Evolutionary conservation across 352 stramenopile species (phyloP), one percentile per base, ranked within the genome.

Genomic region (Globisporangium nunn): DNA sequence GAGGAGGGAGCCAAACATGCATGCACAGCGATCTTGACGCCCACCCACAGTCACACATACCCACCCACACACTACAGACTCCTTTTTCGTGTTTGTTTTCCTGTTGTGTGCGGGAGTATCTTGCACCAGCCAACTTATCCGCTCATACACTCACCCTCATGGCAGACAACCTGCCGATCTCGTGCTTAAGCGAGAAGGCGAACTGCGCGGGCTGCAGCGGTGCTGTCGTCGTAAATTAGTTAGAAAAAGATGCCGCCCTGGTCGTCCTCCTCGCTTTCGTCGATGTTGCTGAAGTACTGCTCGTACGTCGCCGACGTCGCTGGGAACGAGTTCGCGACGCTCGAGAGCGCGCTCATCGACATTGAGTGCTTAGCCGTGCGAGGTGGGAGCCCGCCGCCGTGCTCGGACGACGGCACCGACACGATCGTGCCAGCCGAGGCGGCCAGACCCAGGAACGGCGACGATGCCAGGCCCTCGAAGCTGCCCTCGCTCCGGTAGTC

Each of bases 191-290:
- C 7, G 35, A 40, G 35, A 23, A 23, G 23, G 23, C 23, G 23
- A 23, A 23, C 23, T 23, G 23, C 23, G 23, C 23, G 23, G 7
- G 35, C 35, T 14, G 35, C 35, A 40, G 37, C 10, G 37, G 37
- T 23, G 23, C 6, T 61, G 61, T 14, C 30, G 50, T 30, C 48
- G 56, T 57, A 54, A 53, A 46, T 74, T 88, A 50, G 31, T 74
- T 87, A 94, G 59, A 94, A 94, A 58, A 92, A 92, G 61, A 94
- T 94, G 30, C 84, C 84, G 41, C 79, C 83, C 62, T 85, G 71
- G 63, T 93, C 83, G 61, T 93, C 83, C 63, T 91, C 83, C 40
- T 75, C 81, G 63, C 74, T 80, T 61, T 92, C 83, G 59, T 88
- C 76, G 60, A 94, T 87, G 68, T 92, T 91, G 69, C 76, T 92